Conservation (phyloP, 2,329 filamentous ascomycete genomes). For the Fusarium graminum region DNA sequence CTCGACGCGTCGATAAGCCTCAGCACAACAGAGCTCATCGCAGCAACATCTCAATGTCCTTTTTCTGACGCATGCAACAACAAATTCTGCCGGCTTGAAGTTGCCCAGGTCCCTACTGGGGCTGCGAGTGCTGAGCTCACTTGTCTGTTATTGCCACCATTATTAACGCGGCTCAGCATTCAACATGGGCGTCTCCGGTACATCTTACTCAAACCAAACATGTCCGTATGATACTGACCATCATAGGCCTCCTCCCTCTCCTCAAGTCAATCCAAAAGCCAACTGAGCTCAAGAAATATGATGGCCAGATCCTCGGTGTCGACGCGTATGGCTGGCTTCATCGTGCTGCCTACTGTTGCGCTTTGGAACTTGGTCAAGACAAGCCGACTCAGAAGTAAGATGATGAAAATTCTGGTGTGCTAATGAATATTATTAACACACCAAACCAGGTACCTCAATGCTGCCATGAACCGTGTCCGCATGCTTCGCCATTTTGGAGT, state of each 20-base stretch:
- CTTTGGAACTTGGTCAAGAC: constrained; percentile 88
- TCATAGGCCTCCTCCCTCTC: constrained; percentile 83
- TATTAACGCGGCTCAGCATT: constrained; percentile 24
- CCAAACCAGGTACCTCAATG: constrained; percentile 81
- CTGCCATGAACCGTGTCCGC: constrained; percentile 87
- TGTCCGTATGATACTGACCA: constrained; percentile 37
- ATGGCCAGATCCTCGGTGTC: constrained; percentile 90
- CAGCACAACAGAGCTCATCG: constrained; percentile 18
- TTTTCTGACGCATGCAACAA: constrained; percentile 35
- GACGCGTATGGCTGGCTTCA: constrained; percentile 99
- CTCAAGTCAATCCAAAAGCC: constrained; percentile 97
- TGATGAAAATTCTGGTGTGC: neutral
- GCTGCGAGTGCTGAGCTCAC: constrained; percentile 33
- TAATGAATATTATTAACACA: constrained; percentile 7
- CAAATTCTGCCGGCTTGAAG: constrained; percentile 30
- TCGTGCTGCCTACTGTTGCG: constrained; percentile 89
- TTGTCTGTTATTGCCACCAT: constrained; percentile 21
- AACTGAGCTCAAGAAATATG: constrained; percentile 86
- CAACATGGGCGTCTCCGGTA: constrained; percentile 57
- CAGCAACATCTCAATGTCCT: constrained; percentile 24
- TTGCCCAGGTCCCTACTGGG: constrained; percentile 39
- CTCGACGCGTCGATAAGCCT: constrained; percentile 40
- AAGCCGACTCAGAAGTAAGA: constrained; percentile 88
- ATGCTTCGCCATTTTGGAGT: constrained; percentile 96
- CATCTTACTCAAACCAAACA: neutral